A percentile compares a stretch with the other conserved stretches of the same genome.
Evolutionary conservation across 2,329 filamentous ascomycete species (phyloP).

Genomic region (Lecanoromycetidae sp.): DNA sequence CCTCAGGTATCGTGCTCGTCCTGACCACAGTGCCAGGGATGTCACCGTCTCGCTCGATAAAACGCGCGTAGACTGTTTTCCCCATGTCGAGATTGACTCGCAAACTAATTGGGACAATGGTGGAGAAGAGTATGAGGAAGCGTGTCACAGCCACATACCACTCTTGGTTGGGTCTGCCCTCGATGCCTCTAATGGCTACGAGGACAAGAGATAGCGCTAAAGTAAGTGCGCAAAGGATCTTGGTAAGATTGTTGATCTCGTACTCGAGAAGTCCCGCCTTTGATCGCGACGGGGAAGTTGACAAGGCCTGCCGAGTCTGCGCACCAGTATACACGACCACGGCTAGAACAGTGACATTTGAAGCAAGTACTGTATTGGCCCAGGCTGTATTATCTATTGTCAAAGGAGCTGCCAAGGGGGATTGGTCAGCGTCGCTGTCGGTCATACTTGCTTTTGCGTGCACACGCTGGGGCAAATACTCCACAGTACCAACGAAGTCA

Average conservation of each 20-base stretch:
- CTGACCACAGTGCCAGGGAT: constrained; percentile 88
- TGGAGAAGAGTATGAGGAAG: constrained; percentile 98
- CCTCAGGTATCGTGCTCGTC: constrained; percentile 94
- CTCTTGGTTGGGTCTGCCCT: constrained; percentile 37
- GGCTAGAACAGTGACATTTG: constrained; percentile 75
- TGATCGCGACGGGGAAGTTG: constrained; percentile 79
- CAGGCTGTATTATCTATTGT: constrained; percentile 96
- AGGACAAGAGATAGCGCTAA: constrained; percentile 74
- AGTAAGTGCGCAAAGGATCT: constrained; percentile 85
- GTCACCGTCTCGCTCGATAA: constrained; percentile 81
- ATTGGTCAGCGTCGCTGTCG: constrained; percentile 14
- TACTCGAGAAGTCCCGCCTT: constrained; percentile 90
- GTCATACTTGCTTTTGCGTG: constrained; percentile 22
- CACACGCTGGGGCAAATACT: constrained; percentile 48
- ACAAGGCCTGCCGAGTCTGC: constrained; percentile 85
- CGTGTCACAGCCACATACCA: constrained; percentile 98
- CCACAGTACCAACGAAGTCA: constrained; percentile 82
- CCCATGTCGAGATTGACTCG: constrained; percentile 95
- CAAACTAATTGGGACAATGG: constrained; percentile 92
- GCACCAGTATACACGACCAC: constrained; percentile 90
- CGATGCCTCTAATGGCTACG: constrained; percentile 75
- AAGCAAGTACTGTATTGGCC: constrained; percentile 95
- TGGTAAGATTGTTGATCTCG: constrained; percentile 94
- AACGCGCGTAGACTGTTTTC: constrained; percentile 89
- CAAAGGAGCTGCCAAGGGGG: constrained; percentile 45